Conservation (phyloP, 306 rosid species). For the Prunus persica region Prunus_persica_NCBIv2 NC_034012.1:11234501-11235000, state of each 20-base stretch:
- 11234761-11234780: constrained; percentile 88
- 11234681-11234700: constrained; percentile 97
- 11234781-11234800: constrained; percentile 25
- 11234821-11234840: constrained; percentile 13
- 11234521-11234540: constrained; percentile 89
- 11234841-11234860: constrained; percentile 9
- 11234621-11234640: constrained; percentile 27
- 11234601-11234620: constrained; percentile 10
- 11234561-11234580: constrained; percentile 64
- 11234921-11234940: constrained; percentile 82
- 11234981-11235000: constrained; percentile 75
- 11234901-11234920: constrained; percentile 54
- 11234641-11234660: constrained; percentile 50
- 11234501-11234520: constrained; percentile 99
- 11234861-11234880: constrained; percentile 58
- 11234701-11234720: constrained; percentile 92
- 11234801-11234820: background rate
- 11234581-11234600: constrained; percentile 19
- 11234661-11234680: constrained; percentile 96
- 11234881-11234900: constrained; percentile 87
- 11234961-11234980: constrained; percentile 94
- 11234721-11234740: constrained; percentile 79
- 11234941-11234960: constrained; percentile 89
- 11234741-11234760: constrained; percentile 91
- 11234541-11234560: constrained; percentile 81